Base-by-base conservation (phyloP, 495 filamentous ascomycete genomes). In the Baudoinia panamericana region DNA sequence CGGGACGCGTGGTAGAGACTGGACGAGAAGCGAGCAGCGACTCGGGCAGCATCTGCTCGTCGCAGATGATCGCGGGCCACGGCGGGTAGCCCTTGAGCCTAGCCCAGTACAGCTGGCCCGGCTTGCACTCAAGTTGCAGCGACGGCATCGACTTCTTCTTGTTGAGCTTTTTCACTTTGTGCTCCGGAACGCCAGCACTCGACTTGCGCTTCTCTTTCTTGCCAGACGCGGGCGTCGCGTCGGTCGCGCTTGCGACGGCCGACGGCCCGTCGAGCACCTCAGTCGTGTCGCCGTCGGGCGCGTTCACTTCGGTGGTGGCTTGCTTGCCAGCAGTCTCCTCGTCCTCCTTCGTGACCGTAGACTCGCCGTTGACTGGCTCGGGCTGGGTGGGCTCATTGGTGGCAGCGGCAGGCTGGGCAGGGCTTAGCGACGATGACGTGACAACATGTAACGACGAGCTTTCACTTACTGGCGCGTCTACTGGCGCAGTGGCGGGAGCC, bases 1-100 rank as follows among this genome's bases (percentile, higher is more conserved):
- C 85, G 16, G 68, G 55, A 29, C 82, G 76, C 48, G 71, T 72
- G 21, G 87, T 83, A 7, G 83, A 85, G 25, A 93, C 82, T 1
- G 86, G 86, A 43, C 86, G 74, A 23, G 70, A 69, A 39, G 65
- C 73, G 40, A 87, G 57, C 15, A 93, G 69, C 20, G 67, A 71
- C 25, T 70, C 56, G 0, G 86, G 86, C 8, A 95, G 73, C 73
- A 95, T 93, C 44, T 80, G 78, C 60, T 95, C 87, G 55, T 93
- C 84, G 52, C 79, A 84, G 44, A 95, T 74, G 60, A 95, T 79
- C 29, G 82, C 74, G 2, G 87, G 87, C 87, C 87, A 95, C 29
- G 80, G 75, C 10, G 85, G 84, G 63, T 80, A 85, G 39, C 86
- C 86, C 66, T 84, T 87, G 55, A 95, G 75, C 53, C 82, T 77